Percentiles rank a stretch among this genome's conserved stretches.
Conservation (phyloP, 768 basidiomycete species). For the Gautieria morchelliformis region DNA sequence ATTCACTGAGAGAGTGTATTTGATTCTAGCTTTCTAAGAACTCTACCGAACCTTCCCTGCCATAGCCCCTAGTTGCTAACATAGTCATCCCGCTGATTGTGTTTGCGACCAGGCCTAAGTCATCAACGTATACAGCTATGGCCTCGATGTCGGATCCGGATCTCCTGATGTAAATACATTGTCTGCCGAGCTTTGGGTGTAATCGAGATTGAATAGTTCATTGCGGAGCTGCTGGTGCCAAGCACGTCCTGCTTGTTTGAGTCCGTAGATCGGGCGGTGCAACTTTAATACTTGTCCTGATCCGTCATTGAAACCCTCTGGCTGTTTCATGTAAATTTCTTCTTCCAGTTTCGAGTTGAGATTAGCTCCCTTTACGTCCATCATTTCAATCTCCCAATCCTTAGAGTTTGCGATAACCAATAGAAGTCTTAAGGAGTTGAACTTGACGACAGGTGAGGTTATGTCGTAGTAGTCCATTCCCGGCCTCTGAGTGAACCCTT, state of each 20-base stretch:
- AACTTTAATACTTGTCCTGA: constrained; percentile 14
- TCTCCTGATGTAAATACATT: constrained; percentile 15
- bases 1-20: too few relatives aligned
- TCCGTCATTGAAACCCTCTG: constrained; percentile 11
- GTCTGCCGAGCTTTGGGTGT: constrained; percentile 12
- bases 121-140: constrained; percentile 23
- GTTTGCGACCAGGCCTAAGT: constrained; percentile 15
- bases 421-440: constrained; percentile 23
- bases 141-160: constrained; percentile 8
- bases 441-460: constrained; percentile 29
- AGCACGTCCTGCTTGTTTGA: constrained; percentile 21
- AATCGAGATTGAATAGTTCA: constrained; percentile 15
- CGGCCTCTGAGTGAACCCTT: constrained; percentile 13
- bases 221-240: constrained; percentile 22
- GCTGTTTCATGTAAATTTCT: constrained; percentile 25
- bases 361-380: constrained; percentile 23
- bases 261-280: constrained; percentile 18
- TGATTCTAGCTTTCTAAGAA: too few relatives aligned
- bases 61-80: too few relatives aligned
- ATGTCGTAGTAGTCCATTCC: constrained; percentile 25
- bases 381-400: constrained; percentile 19
- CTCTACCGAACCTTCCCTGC: too few relatives aligned
- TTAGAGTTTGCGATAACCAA: constrained; percentile 19
- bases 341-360: constrained; percentile 21
- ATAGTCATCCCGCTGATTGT: not conserved